A percentile compares a stretch with the other conserved stretches of the same genome.
phyloP scores from a whole-genome alignment of 169 alveolate species.

The Plasmodium adleri region DNA sequence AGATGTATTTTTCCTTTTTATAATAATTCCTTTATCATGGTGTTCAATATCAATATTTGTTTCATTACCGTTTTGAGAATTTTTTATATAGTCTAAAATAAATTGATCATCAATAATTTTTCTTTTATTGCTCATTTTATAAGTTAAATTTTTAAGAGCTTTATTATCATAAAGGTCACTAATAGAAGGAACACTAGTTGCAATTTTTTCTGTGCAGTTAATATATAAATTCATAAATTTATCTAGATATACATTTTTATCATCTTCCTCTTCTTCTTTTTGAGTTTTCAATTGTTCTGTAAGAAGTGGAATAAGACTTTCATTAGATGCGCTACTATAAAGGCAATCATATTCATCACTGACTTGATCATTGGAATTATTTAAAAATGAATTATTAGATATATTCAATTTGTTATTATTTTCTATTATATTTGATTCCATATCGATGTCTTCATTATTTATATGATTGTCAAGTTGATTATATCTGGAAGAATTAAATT shows the following conservation, averaged over 20 bases:
- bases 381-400: too few relatives aligned
- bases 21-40: not conserved
- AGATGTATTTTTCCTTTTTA: not conserved
- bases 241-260: slow-evolving; percentile 41
- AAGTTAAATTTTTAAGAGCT: slow-evolving; percentile 15
- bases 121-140: slow-evolving; percentile 37
- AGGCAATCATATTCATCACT: not conserved
- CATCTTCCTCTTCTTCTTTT: slow-evolving; percentile 1
- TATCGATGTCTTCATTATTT: slow-evolving; percentile 1
- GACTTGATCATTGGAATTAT: not conserved
- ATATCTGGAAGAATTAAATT: too few relatives aligned
- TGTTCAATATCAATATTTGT: not conserved
- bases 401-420: slow-evolving; percentile 6
- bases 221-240: slow-evolving; percentile 46
- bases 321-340: slow-evolving; percentile 22
- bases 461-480: too few relatives aligned
- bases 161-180: slow-evolving; percentile 32
- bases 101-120: not conserved
- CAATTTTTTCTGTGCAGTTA: slow-evolving; percentile 27
- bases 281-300: not conserved
- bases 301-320: slow-evolving; percentile 3
- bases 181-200: slow-evolving; percentile 36
- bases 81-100: not conserved
- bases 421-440: too few relatives aligned
- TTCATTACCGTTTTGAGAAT: not conserved